Percentiles rank a stretch among this genome's conserved stretches.
phyloP scores from a whole-genome alignment of 768 basidiomycete species.

The Hygrocybe punicea region DNA sequence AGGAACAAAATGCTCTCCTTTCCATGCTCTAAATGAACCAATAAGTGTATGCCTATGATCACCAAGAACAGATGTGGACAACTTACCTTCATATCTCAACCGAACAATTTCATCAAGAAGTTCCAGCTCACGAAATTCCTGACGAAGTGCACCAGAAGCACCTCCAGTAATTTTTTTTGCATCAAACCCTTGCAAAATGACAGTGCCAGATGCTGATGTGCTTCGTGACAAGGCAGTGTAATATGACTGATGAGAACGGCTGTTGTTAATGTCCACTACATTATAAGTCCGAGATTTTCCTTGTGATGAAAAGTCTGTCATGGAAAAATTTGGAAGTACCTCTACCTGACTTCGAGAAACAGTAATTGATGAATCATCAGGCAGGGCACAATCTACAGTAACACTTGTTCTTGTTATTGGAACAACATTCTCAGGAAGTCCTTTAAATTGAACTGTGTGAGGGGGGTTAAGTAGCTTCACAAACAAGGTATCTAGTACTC shows the following conservation, averaged over 20 bases:
- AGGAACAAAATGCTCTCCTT: slow-evolving; percentile 3
- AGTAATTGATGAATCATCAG: too few relatives aligned
- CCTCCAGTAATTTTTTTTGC: slow-evolving; percentile 14
- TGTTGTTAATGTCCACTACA: slow-evolving; percentile 23
- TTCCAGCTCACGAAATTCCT: slow-evolving; percentile 21
- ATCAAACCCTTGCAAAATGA: slow-evolving; percentile 27
- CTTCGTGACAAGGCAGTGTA: not conserved
- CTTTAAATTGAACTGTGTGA: not conserved
- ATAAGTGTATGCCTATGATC: not conserved
- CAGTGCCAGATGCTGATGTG: slow-evolving; percentile 16
- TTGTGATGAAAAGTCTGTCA: slow-evolving; percentile 18
- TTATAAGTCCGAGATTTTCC: slow-evolving; percentile 24
- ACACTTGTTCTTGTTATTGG: too few relatives aligned
- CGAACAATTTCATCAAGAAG: slow-evolving; percentile 21
- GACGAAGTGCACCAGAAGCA: slow-evolving; percentile 12
- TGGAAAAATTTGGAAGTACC: too few relatives aligned
- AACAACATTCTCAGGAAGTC: slow-evolving; percentile 3
- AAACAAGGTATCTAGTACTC: slow-evolving; percentile 18
- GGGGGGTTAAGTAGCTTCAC: slow-evolving; percentile 17
- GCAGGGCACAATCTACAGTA: too few relatives aligned
- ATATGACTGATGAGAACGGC: not conserved
- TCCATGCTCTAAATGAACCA: not conserved
- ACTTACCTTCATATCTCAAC: slow-evolving; percentile 12
- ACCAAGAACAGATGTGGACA: slow-evolving; percentile 6
- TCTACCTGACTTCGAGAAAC: too few relatives aligned